Percentiles rank a stretch among this genome's conserved stretches.
Evolutionary conservation across 2,329 filamentous ascomycete species (phyloP).

Genomic region (Botrytis deweyae): DNA sequence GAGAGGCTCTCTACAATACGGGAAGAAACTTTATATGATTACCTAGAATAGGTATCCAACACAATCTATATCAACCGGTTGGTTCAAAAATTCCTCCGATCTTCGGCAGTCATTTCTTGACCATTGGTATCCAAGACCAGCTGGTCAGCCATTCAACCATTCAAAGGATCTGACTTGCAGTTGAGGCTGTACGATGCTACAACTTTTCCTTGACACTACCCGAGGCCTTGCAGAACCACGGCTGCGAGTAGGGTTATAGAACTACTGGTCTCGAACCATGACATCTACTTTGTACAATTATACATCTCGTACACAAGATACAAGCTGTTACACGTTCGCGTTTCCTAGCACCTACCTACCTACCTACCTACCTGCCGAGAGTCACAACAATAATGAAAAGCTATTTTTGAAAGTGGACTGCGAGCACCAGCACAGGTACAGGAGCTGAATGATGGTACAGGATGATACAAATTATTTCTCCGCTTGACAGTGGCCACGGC

Average conservation of each 20-base stretch:
- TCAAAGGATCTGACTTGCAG: not conserved
- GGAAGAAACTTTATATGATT: not conserved
- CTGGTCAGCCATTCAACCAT: not conserved
- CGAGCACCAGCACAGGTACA: not conserved
- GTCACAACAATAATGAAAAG: not conserved
- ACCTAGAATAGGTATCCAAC: not conserved
- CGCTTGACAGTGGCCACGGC: not conserved
- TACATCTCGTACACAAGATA: not conserved
- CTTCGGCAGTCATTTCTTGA: not conserved
- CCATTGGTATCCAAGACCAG: not conserved
- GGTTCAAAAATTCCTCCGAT: not conserved
- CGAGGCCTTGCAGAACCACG: not conserved
- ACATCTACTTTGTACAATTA: not conserved
- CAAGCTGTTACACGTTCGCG: not conserved
- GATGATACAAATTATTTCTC: conserved; percentile 11
- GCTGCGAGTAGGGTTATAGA: not conserved
- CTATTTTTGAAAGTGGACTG: conserved; percentile 12
- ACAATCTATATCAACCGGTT: not conserved
- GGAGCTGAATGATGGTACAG: not conserved
- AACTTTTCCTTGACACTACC: too few relatives aligned
- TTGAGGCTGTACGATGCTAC: not conserved
- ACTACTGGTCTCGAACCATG: not conserved
- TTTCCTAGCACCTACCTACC: too few relatives aligned
- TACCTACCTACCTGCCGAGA: too few relatives aligned
- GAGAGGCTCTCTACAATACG: not conserved